Base-by-base conservation (phyloP, 2,329 filamentous ascomycete species). In the Neofusicoccum kwambonambiense region DNA sequence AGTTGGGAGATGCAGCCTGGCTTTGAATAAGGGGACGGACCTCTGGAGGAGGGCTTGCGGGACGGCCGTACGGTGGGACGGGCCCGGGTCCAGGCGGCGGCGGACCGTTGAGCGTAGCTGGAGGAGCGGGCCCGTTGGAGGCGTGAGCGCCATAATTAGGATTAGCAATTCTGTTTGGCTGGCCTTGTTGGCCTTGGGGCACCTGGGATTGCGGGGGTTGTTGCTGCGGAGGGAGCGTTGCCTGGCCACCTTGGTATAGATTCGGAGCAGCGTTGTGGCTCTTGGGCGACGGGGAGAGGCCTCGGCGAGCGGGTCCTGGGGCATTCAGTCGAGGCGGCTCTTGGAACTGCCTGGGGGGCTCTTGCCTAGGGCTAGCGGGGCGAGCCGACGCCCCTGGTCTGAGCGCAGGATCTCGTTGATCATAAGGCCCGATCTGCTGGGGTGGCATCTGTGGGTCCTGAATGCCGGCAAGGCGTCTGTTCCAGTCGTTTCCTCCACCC, bases 1-100 rank as follows among this genome's bases (percentile, higher is more conserved):
- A 90, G 73, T 93, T 93, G 66, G 93, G 93, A n/a, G 94, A 97
- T n/a, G 91, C 87, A 78, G 93, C 90, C 66, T 91, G 88, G 73
- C 90, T 92, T 69, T 97, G 93, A 69, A 94, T 86, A 68, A 95
- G 85, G 1, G 90, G 90, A 61, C 93, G 87, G 52, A 93, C 89
- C 69, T 97, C 94, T 58, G 90, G 87, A n/a, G 91, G 87, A 66
- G 93, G 91, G 75, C 91, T 96, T 71, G 88, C 88, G 35, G 89
- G 86, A 65, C 86, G 83, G 65, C 89, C 87, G 80, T 94, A 97
- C 17, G 89, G 86, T 70, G 91, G 89, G 71, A 92, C 63, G 81
- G 80, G 52, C 78, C 79, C 34, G 75, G 74, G 9, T 75, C 76
- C 51, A 85, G 88, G 84, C 49, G 86, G 84, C 3, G 75, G 75